Conservation (phyloP, 805 yeast genomes). For the Schwanniomyces yamadae region DNA sequence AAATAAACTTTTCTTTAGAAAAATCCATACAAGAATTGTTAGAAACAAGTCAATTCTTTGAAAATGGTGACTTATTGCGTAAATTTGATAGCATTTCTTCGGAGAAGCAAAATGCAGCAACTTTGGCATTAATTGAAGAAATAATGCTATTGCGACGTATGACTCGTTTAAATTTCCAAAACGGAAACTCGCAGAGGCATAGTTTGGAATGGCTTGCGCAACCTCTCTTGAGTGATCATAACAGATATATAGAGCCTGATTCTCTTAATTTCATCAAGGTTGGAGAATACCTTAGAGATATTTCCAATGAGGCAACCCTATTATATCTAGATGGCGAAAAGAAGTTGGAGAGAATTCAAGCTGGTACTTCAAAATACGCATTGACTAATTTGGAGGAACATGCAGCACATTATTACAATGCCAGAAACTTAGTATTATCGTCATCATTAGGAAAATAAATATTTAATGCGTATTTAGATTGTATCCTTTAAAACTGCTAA, state of each 20-base stretch:
- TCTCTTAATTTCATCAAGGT: neutral
- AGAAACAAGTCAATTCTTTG: conserved; percentile 16
- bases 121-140: conserved; percentile 43
- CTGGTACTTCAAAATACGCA: conserved; percentile 17
- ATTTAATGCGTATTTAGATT: conserved; percentile 1
- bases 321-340: conserved; percentile 7
- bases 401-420: conserved; percentile 7
- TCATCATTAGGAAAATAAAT: conserved; percentile 3
- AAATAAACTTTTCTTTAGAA: conserved; percentile 20
- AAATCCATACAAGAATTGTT: conserved; percentile 25
- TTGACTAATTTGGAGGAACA: conserved; percentile 18
- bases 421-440: conserved; percentile 3
- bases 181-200: neutral
- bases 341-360: conserved; percentile 13
- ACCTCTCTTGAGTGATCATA: conserved; percentile 3
- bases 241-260: neutral
- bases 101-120: conserved; percentile 31
- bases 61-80: conserved; percentile 16
- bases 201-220: conserved; percentile 20
- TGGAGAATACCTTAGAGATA: conserved; percentile 8
- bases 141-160: conserved; percentile 41
- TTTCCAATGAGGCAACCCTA: conserved; percentile 13
- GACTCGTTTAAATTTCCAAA: conserved; percentile 11
- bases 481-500: neutral
- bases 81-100: conserved; percentile 31